phyloP scores from a whole-genome alignment of 768 basidiomycete species.

The Dioszegia hungarica region DNA sequence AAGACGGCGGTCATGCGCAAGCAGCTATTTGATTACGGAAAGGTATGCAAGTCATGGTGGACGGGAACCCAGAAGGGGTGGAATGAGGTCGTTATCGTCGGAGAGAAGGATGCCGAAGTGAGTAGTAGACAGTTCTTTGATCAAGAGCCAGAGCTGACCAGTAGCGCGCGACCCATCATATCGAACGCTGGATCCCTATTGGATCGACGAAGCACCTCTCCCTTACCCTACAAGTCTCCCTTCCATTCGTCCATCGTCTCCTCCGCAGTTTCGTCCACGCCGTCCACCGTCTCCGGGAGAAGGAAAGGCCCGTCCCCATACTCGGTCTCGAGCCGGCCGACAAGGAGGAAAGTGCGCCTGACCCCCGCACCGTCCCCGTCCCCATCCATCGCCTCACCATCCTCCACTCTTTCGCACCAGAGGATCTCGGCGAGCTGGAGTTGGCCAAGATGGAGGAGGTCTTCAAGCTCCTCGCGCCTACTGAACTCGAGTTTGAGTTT shows the following conservation, averaged over 20 bases:
- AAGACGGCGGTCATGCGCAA: constrained; percentile 11
- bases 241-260: not conserved
- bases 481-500: constrained; percentile 5
- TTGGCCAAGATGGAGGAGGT: not conserved
- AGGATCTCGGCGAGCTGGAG: not conserved
- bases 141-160: not conserved
- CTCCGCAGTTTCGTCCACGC: constrained; percentile 1
- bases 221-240: constrained; percentile 12
- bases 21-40: constrained; percentile 5
- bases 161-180: not conserved
- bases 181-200: not conserved
- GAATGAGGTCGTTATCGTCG: constrained; percentile 14
- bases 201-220: not conserved
- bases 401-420: constrained; percentile 6
- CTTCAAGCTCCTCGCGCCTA: constrained; percentile 1
- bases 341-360: not conserved
- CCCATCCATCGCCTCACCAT: constrained; percentile 9
- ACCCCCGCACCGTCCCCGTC: constrained; percentile 6
- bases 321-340: not conserved
- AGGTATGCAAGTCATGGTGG: constrained; percentile 17
- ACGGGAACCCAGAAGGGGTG: constrained; percentile 2
- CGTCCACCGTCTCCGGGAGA: not conserved
- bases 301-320: not conserved
- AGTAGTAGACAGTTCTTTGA: not conserved
- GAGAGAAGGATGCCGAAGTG: constrained; percentile 10